Percentiles rank a stretch among this genome's conserved stretches.
These are phyloP conservation scores for Ophiostoma sp. DNA, from an alignment of 2,329 filamentous ascomycete genomes.

Conservation along the genomic window DNA sequence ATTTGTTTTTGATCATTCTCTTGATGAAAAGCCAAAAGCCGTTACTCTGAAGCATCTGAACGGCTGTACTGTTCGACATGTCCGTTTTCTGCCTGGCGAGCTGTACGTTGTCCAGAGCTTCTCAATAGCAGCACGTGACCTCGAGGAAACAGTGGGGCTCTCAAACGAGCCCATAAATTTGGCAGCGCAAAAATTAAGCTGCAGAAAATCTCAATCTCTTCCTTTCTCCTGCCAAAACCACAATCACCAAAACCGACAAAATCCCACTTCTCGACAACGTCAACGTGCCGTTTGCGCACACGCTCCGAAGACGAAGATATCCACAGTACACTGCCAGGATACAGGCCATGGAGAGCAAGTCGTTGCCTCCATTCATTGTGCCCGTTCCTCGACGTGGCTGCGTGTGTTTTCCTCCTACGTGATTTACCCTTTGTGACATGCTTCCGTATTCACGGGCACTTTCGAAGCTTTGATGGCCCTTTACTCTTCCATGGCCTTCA, in stretches of 20 bases:
- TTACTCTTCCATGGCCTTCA: constrained; percentile 63
- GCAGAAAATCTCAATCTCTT: constrained; percentile 17
- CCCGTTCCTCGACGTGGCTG: background rate
- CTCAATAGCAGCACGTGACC: background rate
- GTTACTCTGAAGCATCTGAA: background rate
- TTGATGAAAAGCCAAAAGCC: too few relatives aligned
- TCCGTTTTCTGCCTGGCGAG: background rate
- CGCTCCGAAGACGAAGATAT: background rate
- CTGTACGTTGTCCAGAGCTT: background rate
- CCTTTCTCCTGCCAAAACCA: background rate
- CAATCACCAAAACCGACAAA: background rate
- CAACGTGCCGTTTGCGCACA: background rate
- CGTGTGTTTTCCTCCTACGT: background rate
- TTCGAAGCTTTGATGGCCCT: constrained; percentile 86
- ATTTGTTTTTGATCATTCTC: background rate
- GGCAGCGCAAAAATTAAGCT: constrained; percentile 9
- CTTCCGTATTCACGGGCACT: constrained; percentile 57
- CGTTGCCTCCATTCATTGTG: background rate
- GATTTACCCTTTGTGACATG: background rate
- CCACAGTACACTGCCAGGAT: background rate
- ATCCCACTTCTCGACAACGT: background rate
- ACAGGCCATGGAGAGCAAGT: background rate
- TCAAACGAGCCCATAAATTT: constrained; percentile 18
- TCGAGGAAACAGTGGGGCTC: background rate
- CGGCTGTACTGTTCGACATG: background rate